phyloP scores from a whole-genome alignment of 2,329 filamentous ascomycete species.

The Fonsecaea erecta region DNA sequence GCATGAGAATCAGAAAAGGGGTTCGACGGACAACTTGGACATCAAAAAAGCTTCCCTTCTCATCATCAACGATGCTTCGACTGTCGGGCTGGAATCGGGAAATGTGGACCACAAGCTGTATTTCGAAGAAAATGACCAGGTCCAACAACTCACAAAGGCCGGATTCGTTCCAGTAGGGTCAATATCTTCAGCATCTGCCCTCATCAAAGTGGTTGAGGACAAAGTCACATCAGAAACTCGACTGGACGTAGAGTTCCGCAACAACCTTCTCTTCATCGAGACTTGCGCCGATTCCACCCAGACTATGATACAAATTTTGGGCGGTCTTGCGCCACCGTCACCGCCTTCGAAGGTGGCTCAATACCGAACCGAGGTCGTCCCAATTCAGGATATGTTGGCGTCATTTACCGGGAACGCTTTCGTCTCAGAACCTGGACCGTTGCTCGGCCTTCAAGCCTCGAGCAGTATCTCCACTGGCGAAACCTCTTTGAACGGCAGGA shows the following conservation, averaged over 20 bases:
- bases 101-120: constrained; percentile 41
- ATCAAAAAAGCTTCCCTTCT: constrained; percentile 82
- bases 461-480: constrained; percentile 5
- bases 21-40: constrained; percentile 67
- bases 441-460: constrained; percentile 37
- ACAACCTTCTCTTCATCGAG: constrained; percentile 87
- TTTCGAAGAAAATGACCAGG: constrained; percentile 49
- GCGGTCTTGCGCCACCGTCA: constrained; percentile 79
- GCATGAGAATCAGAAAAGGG: constrained; percentile 66
- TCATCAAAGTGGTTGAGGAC: constrained; percentile 64
- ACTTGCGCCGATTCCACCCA: constrained; percentile 97
- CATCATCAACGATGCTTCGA: constrained; percentile 74
- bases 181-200: constrained; percentile 77
- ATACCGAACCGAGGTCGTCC: constrained; percentile 84
- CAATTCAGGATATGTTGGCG: constrained; percentile 83
- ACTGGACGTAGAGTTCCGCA: constrained; percentile 78
- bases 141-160: constrained; percentile 58
- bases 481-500: constrained; percentile 40
- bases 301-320: constrained; percentile 79
- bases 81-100: constrained; percentile 43
- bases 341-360: constrained; percentile 81
- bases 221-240: constrained; percentile 65
- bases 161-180: constrained; percentile 88
- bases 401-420: constrained; percentile 90
- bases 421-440: constrained; percentile 44